phyloP scores from a whole-genome alignment of 352 stramenopile species.

The Phytophthora aleatoria region DNA sequence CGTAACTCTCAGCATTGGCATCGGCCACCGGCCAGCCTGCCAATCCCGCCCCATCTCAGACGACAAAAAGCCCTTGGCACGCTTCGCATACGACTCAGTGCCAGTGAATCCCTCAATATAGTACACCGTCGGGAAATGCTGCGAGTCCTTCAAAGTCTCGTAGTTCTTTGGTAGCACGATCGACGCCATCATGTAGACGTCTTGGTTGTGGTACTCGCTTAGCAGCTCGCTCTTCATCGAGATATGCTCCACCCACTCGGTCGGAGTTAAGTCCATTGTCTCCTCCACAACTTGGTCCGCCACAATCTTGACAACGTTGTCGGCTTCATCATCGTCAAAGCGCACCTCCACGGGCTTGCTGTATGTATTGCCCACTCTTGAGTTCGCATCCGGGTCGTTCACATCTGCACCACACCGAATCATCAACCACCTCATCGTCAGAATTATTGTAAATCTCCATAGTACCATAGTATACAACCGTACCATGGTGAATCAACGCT shows the following conservation, averaged over 20 bases:
- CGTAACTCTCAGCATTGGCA: conserved; percentile 73
- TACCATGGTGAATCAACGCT: conserved; percentile 69
- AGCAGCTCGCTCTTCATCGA: conserved; percentile 73
- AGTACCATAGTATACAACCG: neutral
- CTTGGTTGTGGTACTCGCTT: conserved; percentile 66
- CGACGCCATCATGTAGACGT: conserved; percentile 73
- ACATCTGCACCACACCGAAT: conserved; percentile 40
- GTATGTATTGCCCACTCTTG: conserved; percentile 62
- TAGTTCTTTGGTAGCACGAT: conserved; percentile 70
- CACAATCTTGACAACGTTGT: conserved; percentile 53
- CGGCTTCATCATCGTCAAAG: conserved; percentile 31
- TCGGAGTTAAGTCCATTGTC: conserved; percentile 51
- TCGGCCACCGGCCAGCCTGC: conserved; percentile 57
- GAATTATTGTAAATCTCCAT: neutral
- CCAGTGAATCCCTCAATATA: conserved; percentile 83
- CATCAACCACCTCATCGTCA: neutral
- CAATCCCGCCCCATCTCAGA: conserved; percentile 69
- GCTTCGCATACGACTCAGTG: conserved; percentile 63
- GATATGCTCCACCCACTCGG: conserved; percentile 68
- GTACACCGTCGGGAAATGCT: conserved; percentile 67
- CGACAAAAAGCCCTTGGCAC: conserved; percentile 61
- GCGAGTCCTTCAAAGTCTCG: conserved; percentile 25
- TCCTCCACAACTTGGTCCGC: conserved; percentile 51
- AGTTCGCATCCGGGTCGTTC: conserved; percentile 71
- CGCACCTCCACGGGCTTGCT: conserved; percentile 55